Base-by-base conservation (phyloP, 805 yeast genomes). In the Isabelozyma gotoi region DNA sequence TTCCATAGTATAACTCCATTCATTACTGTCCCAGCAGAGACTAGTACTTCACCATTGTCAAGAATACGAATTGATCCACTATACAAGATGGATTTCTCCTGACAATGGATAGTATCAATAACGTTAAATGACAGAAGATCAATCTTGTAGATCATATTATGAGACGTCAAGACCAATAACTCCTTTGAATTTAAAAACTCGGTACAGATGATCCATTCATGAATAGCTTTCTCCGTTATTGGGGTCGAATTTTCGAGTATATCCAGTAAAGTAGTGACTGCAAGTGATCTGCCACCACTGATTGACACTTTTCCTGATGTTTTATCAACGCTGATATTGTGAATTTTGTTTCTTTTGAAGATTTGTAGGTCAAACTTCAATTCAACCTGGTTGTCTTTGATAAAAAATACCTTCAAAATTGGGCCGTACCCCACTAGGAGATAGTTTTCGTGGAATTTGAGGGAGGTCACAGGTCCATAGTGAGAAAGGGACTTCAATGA, bases 11-110 rank as follows among this genome's bases (percentile, higher is more conserved):
- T 67, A 2, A 88, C 82, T 11, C 97, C 96, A 38, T 84, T 84
- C 83, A 91, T 82, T 2, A 92, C 97, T 0, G 99, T 92, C 18
- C 99, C 99, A 0, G 97, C 91, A 19, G 89, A 89, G 11, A 89
- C 73, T 4, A 77, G 59, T 0, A 84, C 77, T 31, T 63, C 60
- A 5, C 66, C 71, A 10, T 62, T 59, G 2, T 61, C 45, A 14
- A 77, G 51, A 0, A 76, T 76, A 41, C 73, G 73, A 32, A 92
- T 77, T 2, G 88, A 74, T 0, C 98, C 99, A 5, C 96, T 88
- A 59, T 94, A 94, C 29, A 94, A 70, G 37, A 92, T 85, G 1
- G 96, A 86, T 50, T 85, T 83, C 63, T 88, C 95, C 15, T 76
- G 76, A 54, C 83, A 79, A 18, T 78, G 63, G 14, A 62, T 55